A percentile compares a stretch with the other conserved stretches of the same genome.
Conservation (phyloP, 345 rosid species). For the Sisymbrium altissimum region DNA sequence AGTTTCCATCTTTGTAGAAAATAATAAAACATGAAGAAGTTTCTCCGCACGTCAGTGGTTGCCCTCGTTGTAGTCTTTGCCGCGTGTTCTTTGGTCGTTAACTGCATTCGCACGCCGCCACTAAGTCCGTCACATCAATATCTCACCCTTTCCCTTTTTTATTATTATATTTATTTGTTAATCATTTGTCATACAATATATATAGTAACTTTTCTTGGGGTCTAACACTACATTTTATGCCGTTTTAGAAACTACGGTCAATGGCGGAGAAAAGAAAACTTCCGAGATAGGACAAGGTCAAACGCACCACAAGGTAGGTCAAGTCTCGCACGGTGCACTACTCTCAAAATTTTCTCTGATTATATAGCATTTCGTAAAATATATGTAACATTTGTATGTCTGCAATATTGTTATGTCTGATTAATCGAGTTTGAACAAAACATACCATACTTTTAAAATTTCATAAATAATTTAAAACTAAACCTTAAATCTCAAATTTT, state of each 20-base stretch:
- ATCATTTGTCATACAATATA: neutral
- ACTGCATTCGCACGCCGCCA: constrained; percentile 37
- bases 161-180: neutral
- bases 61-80: constrained; percentile 22
- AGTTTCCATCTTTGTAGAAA: neutral
- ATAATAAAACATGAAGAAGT: constrained; percentile 9
- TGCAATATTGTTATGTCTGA: too few species aligned
- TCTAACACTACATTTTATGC: neutral
- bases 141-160: neutral
- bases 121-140: constrained; percentile 33
- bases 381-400: neutral
- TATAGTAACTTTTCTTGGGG: neutral
- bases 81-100: constrained; percentile 31
- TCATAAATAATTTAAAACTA: too few species aligned
- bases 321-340: neutral
- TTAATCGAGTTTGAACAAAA: too few species aligned
- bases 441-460: neutral
- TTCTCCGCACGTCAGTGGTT: neutral
- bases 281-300: constrained; percentile 19
- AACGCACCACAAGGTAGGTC: constrained; percentile 15
- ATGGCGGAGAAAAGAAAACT: constrained; percentile 12
- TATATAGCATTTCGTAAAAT: neutral
- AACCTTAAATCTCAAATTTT: neutral
- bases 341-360: neutral
- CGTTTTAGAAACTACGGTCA: constrained; percentile 11